Evolutionary conservation across 176 grass and related monocot genomes (phyloP).

Genomic region (Cymbopogon citratus): DNA sequence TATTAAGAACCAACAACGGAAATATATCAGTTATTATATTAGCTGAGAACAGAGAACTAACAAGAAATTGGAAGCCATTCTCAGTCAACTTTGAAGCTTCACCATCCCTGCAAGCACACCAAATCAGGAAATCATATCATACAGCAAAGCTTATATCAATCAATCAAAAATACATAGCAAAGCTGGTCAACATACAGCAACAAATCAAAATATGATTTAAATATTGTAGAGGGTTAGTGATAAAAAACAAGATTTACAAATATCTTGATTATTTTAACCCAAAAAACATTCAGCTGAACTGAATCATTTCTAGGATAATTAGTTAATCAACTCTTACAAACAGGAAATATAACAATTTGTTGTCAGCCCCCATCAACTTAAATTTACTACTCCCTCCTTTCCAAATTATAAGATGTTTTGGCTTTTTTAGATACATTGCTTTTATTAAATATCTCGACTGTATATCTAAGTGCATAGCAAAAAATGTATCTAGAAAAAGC

Average conservation of each 20-base stretch:
- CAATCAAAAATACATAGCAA: background rate
- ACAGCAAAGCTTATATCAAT: background rate
- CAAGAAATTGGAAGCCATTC: constrained; percentile 95
- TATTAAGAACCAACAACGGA: constrained; percentile 20
- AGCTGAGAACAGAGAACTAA: constrained; percentile 29
- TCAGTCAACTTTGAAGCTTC: constrained; percentile 87
- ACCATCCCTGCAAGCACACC: constrained; percentile 58
- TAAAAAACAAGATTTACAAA: background rate
- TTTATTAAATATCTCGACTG: background rate
- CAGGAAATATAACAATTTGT: constrained; percentile 2
- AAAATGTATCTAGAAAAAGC: background rate
- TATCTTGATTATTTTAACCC: background rate
- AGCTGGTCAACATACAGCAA: background rate
- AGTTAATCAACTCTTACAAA: background rate
- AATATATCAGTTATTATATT: constrained; percentile 15
- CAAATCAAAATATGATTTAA: background rate
- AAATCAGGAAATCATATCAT: constrained; percentile 18
- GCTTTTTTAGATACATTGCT: background rate
- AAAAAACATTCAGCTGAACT: background rate
- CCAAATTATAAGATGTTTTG: background rate
- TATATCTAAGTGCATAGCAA: background rate
- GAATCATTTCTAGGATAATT: background rate
- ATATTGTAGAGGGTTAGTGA: background rate
- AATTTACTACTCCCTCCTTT: background rate
- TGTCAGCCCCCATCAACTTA: background rate